Conservation (phyloP, 2,329 filamentous ascomycete species). For the Stagonosporopsis cucurbitacearum region DNA sequence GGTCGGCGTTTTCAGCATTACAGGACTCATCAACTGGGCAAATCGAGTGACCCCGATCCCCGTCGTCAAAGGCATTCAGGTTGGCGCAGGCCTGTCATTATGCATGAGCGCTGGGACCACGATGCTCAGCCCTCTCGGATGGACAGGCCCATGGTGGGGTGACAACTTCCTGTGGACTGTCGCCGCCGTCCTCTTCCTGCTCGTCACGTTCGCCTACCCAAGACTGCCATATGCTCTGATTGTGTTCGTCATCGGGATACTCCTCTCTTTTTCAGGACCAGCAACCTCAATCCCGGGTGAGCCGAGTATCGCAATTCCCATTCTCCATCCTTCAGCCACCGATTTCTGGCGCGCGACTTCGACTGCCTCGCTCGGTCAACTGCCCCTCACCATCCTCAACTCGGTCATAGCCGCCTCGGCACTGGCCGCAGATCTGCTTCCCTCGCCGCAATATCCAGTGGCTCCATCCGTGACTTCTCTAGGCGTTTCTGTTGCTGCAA, state of each 20-base stretch:
- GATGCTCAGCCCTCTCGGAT: slow-evolving; percentile 71
- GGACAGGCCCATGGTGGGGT: slow-evolving; percentile 68
- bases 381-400: slow-evolving; percentile 91
- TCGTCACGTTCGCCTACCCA: slow-evolving; percentile 69
- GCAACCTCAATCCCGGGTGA: slow-evolving; percentile 15
- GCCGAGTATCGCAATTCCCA: slow-evolving; percentile 62
- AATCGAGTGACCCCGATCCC: slow-evolving; percentile 79
- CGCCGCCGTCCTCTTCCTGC: slow-evolving; percentile 73
- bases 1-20: slow-evolving; percentile 78
- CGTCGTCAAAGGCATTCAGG: slow-evolving; percentile 92
- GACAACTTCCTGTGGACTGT: slow-evolving; percentile 83
- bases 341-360: slow-evolving; percentile 63
- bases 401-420: slow-evolving; percentile 88
- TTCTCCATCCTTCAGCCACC: slow-evolving; percentile 52
- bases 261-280: slow-evolving; percentile 63
- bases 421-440: slow-evolving; percentile 78
- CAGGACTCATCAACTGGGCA: slow-evolving; percentile 77
- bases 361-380: slow-evolving; percentile 79
- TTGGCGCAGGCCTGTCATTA: slow-evolving; percentile 86
- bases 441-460: slow-evolving; percentile 60
- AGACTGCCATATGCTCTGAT: slow-evolving; percentile 79
- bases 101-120: slow-evolving; percentile 74
- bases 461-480: slow-evolving; percentile 76
- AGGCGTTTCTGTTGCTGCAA: slow-evolving; percentile 79
- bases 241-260: slow-evolving; percentile 71